phyloP scores from a whole-genome alignment of 495 filamentous ascomycete species.

The Saxophila tyrrhenica region DNA sequence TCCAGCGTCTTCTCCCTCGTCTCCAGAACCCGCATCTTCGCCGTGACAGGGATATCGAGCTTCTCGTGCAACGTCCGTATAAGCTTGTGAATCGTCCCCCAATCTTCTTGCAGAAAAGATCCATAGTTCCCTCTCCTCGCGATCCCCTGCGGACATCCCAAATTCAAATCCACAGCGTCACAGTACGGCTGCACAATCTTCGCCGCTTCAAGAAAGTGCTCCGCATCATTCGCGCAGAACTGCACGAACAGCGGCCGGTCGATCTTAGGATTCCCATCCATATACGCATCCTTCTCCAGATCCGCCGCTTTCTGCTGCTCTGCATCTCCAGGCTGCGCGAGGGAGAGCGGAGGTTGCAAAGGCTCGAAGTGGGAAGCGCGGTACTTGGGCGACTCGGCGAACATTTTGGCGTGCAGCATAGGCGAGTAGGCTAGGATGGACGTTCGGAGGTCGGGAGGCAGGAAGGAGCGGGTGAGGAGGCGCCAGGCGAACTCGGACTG shows the following conservation, averaged over 20 bases:
- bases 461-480: conserved; percentile 83
- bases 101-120: conserved; percentile 88
- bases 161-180: conserved; percentile 91
- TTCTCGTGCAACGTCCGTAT: conserved; percentile 65
- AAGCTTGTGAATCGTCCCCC: conserved; percentile 64
- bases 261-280: conserved; percentile 73
- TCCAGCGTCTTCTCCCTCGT: conserved; percentile 73
- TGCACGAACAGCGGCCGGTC: conserved; percentile 92
- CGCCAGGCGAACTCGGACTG: conserved; percentile 98
- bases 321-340: not conserved
- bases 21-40: conserved; percentile 87
- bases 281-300: conserved; percentile 33
- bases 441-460: conserved; percentile 47
- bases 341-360: conserved; percentile 35
- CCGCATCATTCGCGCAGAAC: conserved; percentile 86
- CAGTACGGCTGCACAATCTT: conserved; percentile 67
- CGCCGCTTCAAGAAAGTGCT: conserved; percentile 65
- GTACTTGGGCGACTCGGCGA: conserved; percentile 60
- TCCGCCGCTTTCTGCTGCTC: not conserved
- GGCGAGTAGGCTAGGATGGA: conserved; percentile 71
- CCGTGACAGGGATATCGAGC: conserved; percentile 73
- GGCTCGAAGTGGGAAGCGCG: conserved; percentile 70
- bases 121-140: conserved; percentile 84
- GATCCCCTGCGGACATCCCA: conserved; percentile 97
- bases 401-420: conserved; percentile 89